Percentiles rank a stretch among this genome's conserved stretches.
Evolutionary conservation across 2,329 filamentous ascomycete genomes (phyloP).

Genomic region (Xenoacremonium recifei): DNA sequence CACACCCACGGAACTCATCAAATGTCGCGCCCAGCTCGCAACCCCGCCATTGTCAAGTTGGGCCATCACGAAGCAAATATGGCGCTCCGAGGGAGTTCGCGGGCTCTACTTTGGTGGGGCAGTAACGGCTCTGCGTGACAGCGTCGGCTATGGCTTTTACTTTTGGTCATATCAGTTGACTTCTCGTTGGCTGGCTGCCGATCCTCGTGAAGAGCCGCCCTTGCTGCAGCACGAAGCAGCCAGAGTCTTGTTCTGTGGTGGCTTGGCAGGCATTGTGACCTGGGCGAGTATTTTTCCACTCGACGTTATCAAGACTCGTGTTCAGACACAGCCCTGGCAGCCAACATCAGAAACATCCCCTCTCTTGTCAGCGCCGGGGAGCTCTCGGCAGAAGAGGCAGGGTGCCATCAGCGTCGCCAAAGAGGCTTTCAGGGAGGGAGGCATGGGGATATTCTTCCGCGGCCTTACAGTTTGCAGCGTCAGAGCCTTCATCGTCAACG

Average conservation of each 20-base stretch:
- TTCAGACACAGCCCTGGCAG: conserved; percentile 68
- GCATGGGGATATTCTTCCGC: conserved; percentile 64
- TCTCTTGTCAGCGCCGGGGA: conserved; percentile 18
- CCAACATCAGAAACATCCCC: conserved; percentile 13
- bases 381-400: conserved; percentile 27
- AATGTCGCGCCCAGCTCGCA: conserved; percentile 78
- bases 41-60: conserved; percentile 53
- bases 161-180: conserved; percentile 89
- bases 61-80: conserved; percentile 61
- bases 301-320: conserved; percentile 86
- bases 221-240: conserved; percentile 45
- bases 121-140: conserved; percentile 80
- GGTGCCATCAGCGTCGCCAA: conserved; percentile 63
- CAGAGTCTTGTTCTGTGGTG: conserved; percentile 77
- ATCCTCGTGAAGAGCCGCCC: conserved; percentile 17
- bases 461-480: conserved; percentile 79
- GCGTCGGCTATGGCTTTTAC: conserved; percentile 95
- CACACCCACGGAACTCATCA: conserved; percentile 86
- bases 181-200: conserved; percentile 51
- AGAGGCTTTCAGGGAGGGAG: conserved; percentile 64
- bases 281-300: conserved; percentile 91
- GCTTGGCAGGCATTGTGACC: conserved; percentile 80
- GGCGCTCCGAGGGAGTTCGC: conserved; percentile 55
- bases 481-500: conserved; percentile 89
- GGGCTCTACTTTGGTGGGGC: conserved; percentile 80